phyloP scores from a whole-genome alignment of 2,329 filamentous ascomycete genomes.

The Alternaria atra region DNA sequence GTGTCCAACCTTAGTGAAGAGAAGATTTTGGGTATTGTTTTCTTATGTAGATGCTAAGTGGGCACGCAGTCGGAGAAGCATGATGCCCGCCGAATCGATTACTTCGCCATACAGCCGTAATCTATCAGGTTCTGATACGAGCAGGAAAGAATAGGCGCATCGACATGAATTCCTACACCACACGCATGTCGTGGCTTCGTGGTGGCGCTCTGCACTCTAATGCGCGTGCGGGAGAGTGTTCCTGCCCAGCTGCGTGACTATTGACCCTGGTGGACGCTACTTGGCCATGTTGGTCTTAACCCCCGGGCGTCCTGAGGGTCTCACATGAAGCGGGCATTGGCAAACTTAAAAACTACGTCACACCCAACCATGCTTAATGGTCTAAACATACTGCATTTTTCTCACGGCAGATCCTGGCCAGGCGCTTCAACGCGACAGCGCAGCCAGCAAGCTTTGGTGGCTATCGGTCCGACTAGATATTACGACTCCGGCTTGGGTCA shows the following conservation, averaged over 20 bases:
- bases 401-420: slow-evolving; percentile 25
- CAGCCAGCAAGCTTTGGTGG: slow-evolving; percentile 33
- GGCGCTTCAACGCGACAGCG: slow-evolving; percentile 34
- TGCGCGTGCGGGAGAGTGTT: slow-evolving; percentile 26
- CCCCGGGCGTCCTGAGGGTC: slow-evolving; percentile 4
- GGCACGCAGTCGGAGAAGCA: slow-evolving; percentile 7
- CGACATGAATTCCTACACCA: neutral
- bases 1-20: neutral
- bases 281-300: slow-evolving; percentile 11
- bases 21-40: slow-evolving; percentile 7
- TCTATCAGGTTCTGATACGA: neutral
- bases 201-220: slow-evolving; percentile 18
- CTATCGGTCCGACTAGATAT: slow-evolving; percentile 46
- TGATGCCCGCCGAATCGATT: neutral
- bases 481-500: slow-evolving; percentile 38
- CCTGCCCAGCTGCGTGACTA: slow-evolving; percentile 18
- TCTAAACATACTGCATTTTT: slow-evolving; percentile 16
- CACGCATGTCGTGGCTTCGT: slow-evolving; percentile 3
- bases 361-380: slow-evolving; percentile 18
- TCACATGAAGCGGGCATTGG: slow-evolving; percentile 10
- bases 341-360: slow-evolving; percentile 37
- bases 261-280: neutral
- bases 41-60: slow-evolving; percentile 13
- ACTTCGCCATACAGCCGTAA: slow-evolving; percentile 1
- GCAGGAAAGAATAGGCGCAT: slow-evolving; percentile 1